phyloP scores from a whole-genome alignment of 768 basidiomycete genomes.

The Amanita fuliginea region DNA sequence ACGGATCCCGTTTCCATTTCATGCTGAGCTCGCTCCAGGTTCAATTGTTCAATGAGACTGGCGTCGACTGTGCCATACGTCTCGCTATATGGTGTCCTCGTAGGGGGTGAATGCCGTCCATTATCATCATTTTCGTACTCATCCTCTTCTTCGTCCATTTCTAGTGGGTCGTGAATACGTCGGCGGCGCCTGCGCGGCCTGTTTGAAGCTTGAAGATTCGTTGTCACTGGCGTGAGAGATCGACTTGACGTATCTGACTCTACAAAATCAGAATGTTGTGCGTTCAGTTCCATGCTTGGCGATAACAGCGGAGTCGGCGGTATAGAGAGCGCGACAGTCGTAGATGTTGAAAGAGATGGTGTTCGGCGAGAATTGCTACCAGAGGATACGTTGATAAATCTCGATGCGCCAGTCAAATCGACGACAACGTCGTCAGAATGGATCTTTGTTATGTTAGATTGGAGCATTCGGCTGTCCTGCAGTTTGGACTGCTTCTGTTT shows the following conservation, averaged over 20 bases:
- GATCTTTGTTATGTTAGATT: neutral
- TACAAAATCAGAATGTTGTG: neutral
- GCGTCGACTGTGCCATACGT: conserved; percentile 50
- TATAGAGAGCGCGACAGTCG: neutral
- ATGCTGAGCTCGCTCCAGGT: conserved; percentile 5
- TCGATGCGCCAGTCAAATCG: neutral
- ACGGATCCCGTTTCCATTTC: conserved; percentile 14
- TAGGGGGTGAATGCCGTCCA: conserved; percentile 18
- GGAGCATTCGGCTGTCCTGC: conserved; percentile 9
- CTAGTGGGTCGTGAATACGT: conserved; percentile 18
- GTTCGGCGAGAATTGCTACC: neutral
- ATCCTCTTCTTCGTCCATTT: conserved; percentile 15
- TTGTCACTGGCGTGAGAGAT: conserved; percentile 9
- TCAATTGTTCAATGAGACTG: conserved; percentile 31
- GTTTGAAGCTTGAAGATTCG: neutral
- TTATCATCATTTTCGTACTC: conserved; percentile 24
- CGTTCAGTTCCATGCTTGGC: neutral
- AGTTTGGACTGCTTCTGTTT: conserved; percentile 12
- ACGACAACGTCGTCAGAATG: neutral
- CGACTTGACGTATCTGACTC: conserved; percentile 10
- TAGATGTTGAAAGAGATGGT: neutral
- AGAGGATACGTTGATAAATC: neutral
- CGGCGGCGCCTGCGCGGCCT: conserved; percentile 14
- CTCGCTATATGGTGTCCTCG: conserved; percentile 52
- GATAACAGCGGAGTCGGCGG: neutral